Evolutionary conservation across 2,329 filamentous ascomycete species (phyloP), one percentile per base, ranked within the genome.

Genomic region (Bretziella fagacearum): DNA sequence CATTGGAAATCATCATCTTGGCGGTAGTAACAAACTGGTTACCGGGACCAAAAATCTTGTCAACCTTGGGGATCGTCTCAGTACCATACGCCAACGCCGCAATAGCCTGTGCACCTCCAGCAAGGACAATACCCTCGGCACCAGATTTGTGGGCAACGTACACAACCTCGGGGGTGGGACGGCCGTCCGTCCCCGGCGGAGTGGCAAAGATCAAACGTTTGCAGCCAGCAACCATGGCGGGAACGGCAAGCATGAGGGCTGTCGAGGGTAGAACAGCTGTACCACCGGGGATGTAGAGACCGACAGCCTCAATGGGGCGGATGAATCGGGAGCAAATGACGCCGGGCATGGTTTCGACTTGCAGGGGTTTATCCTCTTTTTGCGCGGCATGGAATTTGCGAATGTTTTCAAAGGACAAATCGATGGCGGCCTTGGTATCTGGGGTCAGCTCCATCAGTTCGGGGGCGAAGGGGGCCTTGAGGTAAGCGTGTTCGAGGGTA

Each of bases 11-110:
- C 56, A 87, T 73, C 91, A 98, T 98, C 74, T 98, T 98, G 45
- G 84, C 91, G 1, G 91, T 91, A 0, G 91, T 98, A 33, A 98
- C 91, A 59, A 96, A 98, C 63, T 96, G 91, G 65, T 98, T 98
- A 29, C 91, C 91, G 2, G 91, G 91, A 0, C 91, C 91, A 10
- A 96, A 76, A 55, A 98, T 95, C 74, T 98, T 98, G 70, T 98
- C 91, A 6, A 98, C 91, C 68, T 98, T 98, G 62, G 71, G 84
- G 44, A 98, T 77, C 55, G 79, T 89, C 63, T 95, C 82, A 0
- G 91, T 98, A 41, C 91, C 91, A 64, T 98, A 98, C 2, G 91
- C 91, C 80, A 98, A 82, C 41, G 91, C 91, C 17, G 89, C 91
- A 30, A 98, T 79, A 36, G 91, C 91, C 65, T 98, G 91, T 0